phyloP scores from a whole-genome alignment of 2,329 filamentous ascomycete species.

The Zymoseptoria brevis region DNA sequence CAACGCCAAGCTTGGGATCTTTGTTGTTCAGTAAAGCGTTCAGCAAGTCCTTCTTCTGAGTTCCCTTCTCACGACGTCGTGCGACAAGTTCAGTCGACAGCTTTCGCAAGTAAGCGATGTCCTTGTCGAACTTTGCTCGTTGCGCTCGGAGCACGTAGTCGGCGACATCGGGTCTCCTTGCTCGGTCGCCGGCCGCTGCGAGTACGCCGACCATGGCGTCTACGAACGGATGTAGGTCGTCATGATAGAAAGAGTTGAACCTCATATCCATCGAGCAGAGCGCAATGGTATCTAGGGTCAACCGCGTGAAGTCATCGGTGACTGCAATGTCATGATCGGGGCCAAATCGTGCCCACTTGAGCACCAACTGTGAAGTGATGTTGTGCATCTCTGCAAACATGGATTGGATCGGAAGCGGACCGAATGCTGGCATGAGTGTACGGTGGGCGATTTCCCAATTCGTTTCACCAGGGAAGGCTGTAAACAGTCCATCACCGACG shows the following conservation, averaged over 20 bases:
- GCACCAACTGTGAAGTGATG: constrained; percentile 5
- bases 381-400: constrained; percentile 30
- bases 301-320: constrained; percentile 59
- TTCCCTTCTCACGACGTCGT: constrained; percentile 5
- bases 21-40: constrained; percentile 50
- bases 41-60: constrained; percentile 55
- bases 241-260: constrained; percentile 67
- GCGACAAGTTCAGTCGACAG: constrained; percentile 7
- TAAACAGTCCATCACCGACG: constrained; percentile 38
- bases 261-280: constrained; percentile 61
- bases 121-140: constrained; percentile 14
- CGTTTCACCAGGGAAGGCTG: constrained; percentile 30
- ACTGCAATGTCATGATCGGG: constrained; percentile 49
- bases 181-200: constrained; percentile 46
- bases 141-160: constrained; percentile 12
- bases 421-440: constrained; percentile 39
- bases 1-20: constrained; percentile 55
- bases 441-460: constrained; percentile 36
- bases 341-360: constrained; percentile 32
- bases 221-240: constrained; percentile 66
- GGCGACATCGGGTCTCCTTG: constrained; percentile 26
- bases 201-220: constrained; percentile 56
- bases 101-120: constrained; percentile 4
- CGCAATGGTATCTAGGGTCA: constrained; percentile 62
- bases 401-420: constrained; percentile 37